phyloP scores from a whole-genome alignment of 768 basidiomycete genomes.

The Tephrocybe sp. region DNA sequence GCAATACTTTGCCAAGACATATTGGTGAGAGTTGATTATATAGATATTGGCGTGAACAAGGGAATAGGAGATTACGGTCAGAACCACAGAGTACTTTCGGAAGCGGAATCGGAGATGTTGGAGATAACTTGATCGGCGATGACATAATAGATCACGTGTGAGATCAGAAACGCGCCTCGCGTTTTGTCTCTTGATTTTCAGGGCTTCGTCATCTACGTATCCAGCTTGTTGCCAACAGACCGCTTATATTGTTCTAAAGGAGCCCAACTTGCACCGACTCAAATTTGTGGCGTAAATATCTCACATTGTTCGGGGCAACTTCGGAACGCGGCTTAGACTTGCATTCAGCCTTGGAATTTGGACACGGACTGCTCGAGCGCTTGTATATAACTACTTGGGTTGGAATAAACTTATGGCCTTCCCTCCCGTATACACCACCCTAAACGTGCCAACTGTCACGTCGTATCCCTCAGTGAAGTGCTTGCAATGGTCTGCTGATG shows the following conservation, averaged over 20 bases:
- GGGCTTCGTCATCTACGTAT: too few species aligned
- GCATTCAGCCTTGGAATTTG: too few species aligned
- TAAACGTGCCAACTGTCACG: conserved; percentile 60
- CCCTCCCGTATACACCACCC: conserved; percentile 43
- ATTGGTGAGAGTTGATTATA: conserved; percentile 14
- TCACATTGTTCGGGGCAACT: too few species aligned
- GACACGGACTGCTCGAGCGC: too few species aligned
- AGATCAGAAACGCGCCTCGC: too few species aligned
- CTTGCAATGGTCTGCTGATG: conserved; percentile 76
- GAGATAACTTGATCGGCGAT: not conserved
- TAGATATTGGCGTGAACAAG: not conserved
- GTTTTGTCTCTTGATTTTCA: too few species aligned
- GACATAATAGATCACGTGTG: not conserved
- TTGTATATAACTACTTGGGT: too few species aligned
- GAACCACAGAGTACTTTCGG: not conserved
- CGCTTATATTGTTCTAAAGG: too few species aligned
- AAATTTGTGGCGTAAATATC: too few species aligned
- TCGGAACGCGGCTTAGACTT: too few species aligned
- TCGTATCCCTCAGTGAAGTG: conserved; percentile 58
- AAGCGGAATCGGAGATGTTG: conserved; percentile 1
- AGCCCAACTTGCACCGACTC: too few species aligned
- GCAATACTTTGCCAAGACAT: conserved; percentile 76
- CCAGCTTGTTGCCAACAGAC: too few species aligned
- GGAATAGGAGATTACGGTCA: not conserved
- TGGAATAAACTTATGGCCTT: conserved; percentile 4